Conservation (phyloP, 2,329 filamentous ascomycete species). For the Epichloe elymi region DNA sequence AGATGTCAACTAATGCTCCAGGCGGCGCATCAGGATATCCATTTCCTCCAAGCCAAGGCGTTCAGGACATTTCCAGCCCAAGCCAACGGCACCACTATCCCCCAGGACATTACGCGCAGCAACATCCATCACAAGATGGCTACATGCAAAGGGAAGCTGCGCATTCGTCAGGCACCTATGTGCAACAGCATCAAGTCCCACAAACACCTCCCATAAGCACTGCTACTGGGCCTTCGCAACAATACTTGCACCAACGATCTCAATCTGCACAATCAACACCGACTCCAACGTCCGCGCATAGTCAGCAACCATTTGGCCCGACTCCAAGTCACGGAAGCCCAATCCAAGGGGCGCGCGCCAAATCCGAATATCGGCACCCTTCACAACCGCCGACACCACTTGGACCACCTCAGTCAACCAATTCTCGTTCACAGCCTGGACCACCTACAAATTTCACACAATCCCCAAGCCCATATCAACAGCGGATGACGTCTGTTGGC, state of each 20-base stretch:
- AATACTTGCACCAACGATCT: constrained; percentile 35
- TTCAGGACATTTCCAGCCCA: constrained; percentile 34
- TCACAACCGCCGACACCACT: constrained; percentile 42
- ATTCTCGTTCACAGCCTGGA: constrained; percentile 24
- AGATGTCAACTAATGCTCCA: constrained; percentile 26
- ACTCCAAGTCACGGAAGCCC: constrained; percentile 42
- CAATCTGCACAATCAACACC: constrained; percentile 45
- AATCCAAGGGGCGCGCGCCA: constrained; percentile 29
- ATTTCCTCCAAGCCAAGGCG: constrained; percentile 31
- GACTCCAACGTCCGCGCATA: constrained; percentile 49
- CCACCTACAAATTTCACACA: constrained; percentile 30
- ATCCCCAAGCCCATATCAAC: constrained; percentile 48
- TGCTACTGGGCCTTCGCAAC: constrained; percentile 21
- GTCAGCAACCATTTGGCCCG: constrained; percentile 39
- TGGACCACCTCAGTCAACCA: constrained; percentile 32
- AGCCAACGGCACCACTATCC: constrained; percentile 40
- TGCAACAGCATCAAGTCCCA: constrained; percentile 29
- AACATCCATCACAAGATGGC: constrained; percentile 29
- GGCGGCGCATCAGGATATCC: constrained; percentile 33
- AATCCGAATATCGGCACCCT: constrained; percentile 30
- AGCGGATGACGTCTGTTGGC: constrained; percentile 25
- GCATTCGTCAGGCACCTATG: constrained; percentile 26
- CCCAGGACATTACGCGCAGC: constrained; percentile 27
- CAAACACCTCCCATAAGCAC: constrained; percentile 38
- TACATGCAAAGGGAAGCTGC: constrained; percentile 28